Conservation (phyloP, 306 rosid genomes). For the Quercus mongolica region DNA sequence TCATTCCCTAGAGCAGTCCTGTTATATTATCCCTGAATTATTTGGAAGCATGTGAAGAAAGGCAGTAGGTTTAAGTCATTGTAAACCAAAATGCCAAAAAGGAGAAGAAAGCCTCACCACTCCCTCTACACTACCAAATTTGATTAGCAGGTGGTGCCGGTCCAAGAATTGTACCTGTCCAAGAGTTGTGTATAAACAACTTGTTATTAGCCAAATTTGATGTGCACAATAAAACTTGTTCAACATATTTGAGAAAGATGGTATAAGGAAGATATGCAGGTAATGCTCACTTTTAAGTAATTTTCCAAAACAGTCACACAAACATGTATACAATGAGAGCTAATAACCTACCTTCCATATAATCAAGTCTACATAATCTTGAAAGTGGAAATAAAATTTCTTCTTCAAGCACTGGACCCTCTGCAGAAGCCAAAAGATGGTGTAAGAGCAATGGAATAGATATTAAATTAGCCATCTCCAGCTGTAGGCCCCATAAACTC, state of each 20-base stretch:
- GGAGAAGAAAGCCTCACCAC: conserved; percentile 63
- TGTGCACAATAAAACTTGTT: not conserved
- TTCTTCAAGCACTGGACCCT: conserved; percentile 78
- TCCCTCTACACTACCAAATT: conserved; percentile 96
- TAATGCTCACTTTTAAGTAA: conserved; percentile 17
- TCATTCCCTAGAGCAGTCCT: not conserved
- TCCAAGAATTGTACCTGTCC: conserved; percentile 99
- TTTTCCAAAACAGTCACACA: conserved; percentile 16
- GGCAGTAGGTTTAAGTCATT: not conserved
- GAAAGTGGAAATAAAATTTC: conserved; percentile 92
- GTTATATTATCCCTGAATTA: not conserved
- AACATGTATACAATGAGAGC: not conserved
- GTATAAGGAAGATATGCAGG: conserved; percentile 19
- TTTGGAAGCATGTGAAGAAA: not conserved
- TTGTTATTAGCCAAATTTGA: conserved; percentile 35
- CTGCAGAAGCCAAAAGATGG: conserved; percentile 41
- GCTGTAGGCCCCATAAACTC: conserved; percentile 1
- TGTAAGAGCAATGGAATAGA: conserved; percentile 22
- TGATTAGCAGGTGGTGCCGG: conserved; percentile 88
- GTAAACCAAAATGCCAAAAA: conserved; percentile 10
- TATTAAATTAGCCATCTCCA: conserved; percentile 16
- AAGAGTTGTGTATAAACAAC: conserved; percentile 45
- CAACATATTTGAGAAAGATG: not conserved
- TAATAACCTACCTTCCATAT: conserved; percentile 78
- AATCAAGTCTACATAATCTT: conserved; percentile 85